A percentile compares a stretch with the other conserved stretches of the same genome.
phyloP scores from a whole-genome alignment of 306 rosid genomes.

The Vicia sativa region DNA sequence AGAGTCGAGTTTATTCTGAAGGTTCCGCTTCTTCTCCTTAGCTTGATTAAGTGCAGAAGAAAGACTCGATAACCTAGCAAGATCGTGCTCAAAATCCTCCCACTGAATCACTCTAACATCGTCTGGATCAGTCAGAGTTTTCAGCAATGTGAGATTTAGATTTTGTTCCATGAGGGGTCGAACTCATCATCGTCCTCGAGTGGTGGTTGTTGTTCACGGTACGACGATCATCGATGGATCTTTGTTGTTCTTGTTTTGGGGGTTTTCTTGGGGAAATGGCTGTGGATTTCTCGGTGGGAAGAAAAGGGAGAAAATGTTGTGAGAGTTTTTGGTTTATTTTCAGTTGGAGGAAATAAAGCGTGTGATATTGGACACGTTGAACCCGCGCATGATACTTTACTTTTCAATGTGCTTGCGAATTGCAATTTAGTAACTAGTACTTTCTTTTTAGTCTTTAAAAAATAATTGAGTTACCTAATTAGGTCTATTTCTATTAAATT shows the following conservation, averaged over 20 bases:
- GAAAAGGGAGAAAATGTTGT: not conserved
- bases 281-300: constrained; percentile 1
- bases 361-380: constrained; percentile 7
- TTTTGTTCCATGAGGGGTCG: constrained; percentile 68
- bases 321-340: not conserved
- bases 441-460: too few relatives aligned
- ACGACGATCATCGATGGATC: constrained; percentile 44
- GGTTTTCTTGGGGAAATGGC: constrained; percentile 43
- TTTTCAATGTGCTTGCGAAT: not conserved
- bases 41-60: constrained; percentile 74
- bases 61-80: constrained; percentile 78
- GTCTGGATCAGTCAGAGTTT: constrained; percentile 50
- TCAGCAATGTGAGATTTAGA: constrained; percentile 35
- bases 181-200: constrained; percentile 80
- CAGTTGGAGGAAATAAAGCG: constrained; percentile 5
- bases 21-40: constrained; percentile 59
- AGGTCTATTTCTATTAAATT: too few relatives aligned
- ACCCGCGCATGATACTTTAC: constrained; percentile 9
- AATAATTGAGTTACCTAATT: too few relatives aligned
- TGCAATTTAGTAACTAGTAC: not conserved
- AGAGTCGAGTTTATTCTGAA: constrained; percentile 58
- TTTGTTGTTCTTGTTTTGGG: not conserved
- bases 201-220: constrained; percentile 36
- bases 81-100: constrained; percentile 89
- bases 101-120: constrained; percentile 64